phyloP scores from a whole-genome alignment of 768 basidiomycete species.

The Calocybe cyanea region DNA sequence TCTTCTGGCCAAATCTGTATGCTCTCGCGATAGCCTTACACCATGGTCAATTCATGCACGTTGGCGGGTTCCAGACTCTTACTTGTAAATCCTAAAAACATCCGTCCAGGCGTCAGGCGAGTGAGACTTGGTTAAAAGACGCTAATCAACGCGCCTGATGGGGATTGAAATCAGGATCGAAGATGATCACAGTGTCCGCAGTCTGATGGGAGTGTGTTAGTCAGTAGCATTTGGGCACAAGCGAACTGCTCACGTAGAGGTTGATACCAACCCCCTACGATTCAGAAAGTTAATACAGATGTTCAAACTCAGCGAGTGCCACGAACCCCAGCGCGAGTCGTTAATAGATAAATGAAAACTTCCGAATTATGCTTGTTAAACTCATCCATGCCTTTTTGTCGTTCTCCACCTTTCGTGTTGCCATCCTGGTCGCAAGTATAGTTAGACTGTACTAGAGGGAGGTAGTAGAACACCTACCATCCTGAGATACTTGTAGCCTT shows the following conservation, averaged over 20 bases:
- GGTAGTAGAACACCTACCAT: slow-evolving; percentile 43
- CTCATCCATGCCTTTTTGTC: slow-evolving; percentile 93
- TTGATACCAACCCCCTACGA: slow-evolving; percentile 84
- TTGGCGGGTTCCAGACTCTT: slow-evolving; percentile 24
- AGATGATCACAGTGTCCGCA: slow-evolving; percentile 91
- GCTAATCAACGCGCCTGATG: slow-evolving; percentile 58
- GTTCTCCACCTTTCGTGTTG: slow-evolving; percentile 73
- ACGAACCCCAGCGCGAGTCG: slow-evolving; percentile 80
- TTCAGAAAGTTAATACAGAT: background rate
- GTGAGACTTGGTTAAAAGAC: background rate
- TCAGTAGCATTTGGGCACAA: background rate
- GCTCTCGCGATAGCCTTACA: slow-evolving; percentile 87
- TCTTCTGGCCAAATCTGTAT: slow-evolving; percentile 93
- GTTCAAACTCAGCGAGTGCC: background rate
- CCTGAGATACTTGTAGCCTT: slow-evolving; percentile 75
- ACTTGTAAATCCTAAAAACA: slow-evolving; percentile 79
- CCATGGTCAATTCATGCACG: slow-evolving; percentile 2
- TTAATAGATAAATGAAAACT: slow-evolving; percentile 86
- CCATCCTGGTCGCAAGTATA: slow-evolving; percentile 63
- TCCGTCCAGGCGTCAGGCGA: background rate
- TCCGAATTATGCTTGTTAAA: slow-evolving; percentile 89
- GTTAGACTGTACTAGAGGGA: background rate
- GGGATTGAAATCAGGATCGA: slow-evolving; percentile 98
- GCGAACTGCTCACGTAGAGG: slow-evolving; percentile 40
- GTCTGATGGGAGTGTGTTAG: slow-evolving; percentile 44